Base-by-base conservation (phyloP, 2,329 filamentous ascomycete species). In the Talaromyces sp. region DNA sequence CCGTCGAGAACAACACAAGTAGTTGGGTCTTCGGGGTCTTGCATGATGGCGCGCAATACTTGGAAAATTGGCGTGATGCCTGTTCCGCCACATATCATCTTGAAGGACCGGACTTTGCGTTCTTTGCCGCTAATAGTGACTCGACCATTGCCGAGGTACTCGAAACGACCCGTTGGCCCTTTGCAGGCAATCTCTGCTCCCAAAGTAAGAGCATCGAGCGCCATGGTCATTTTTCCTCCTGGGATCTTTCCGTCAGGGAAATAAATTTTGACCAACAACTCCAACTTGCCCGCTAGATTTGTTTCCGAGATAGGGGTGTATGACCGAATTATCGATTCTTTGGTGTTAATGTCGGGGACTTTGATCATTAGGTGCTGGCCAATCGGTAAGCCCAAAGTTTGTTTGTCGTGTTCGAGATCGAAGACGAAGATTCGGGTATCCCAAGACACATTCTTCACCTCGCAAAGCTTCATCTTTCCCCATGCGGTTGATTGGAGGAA, bases 61-160 rank as follows among this genome's bases (percentile, higher is more conserved):
- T 94, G 89, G 68, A 87, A 94, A 58, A 96, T 89, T 0, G 92
- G 92, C n/a, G 92, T 96, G 65, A 97, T 88, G 1, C 92, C 92
- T n/a, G 85, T 90, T 5, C 92, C 92, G 13, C 83, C 92, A 63
- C 90, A 94, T 29, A 96, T 86, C 91, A 96, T 96, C 67, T 89
- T 78, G 70, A 96, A 90, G 11, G 81, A 82, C 47, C 80, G 82
- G 1, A 95, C 82, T 0, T 63, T 72, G 9, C 86, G 77, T 52
- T 77, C 69, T 17, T 76, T 79, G 0, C 82, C 82, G 29, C 82
- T 82, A 37, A 96, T 74, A 0, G 75, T 66, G 63, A 88, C 90
- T 2, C 72, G 57, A 0, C 91, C 91, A 0, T 77, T 73, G 0
- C 89, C 88, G 0, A 86, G 76, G 64, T 96, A 96, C 64, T 88